A percentile compares a stretch with the other conserved stretches of the same genome.
These are phyloP conservation scores for Boletus rex-veris DNA, from an alignment of 768 basidiomycete genomes.

Conservation along the genomic window DNA sequence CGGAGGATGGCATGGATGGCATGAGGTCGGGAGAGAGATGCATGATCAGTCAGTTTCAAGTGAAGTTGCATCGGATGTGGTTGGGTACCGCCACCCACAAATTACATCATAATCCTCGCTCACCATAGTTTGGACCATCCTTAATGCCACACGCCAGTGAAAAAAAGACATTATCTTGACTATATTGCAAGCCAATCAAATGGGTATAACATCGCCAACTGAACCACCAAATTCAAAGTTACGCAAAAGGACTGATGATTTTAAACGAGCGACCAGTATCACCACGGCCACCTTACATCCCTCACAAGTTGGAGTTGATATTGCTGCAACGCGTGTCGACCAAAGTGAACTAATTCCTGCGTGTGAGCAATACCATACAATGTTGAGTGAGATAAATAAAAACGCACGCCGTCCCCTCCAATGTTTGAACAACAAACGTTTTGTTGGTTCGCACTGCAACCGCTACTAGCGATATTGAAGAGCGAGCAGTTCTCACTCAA, in stretches of 20 bases:
- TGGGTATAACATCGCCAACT: neutral
- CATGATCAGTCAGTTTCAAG: conserved; percentile 1
- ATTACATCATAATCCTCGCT: conserved; percentile 15
- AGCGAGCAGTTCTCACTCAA: neutral
- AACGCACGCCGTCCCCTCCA: no score
- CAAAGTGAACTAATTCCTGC: neutral
- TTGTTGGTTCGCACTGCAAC: neutral
- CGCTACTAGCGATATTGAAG: neutral
- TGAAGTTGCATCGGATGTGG: neutral
- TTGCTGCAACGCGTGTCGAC: neutral
- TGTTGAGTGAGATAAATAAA: no score
- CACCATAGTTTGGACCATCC: no score
- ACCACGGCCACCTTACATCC: neutral
- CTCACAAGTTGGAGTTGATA: neutral
- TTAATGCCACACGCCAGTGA: no score
- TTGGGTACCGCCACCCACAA: conserved; percentile 13
- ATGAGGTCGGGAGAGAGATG: conserved; percentile 5
- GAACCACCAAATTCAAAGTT: no score
- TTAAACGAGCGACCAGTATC: neutral
- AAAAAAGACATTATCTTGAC: neutral
- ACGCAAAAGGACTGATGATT: no score
- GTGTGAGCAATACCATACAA: neutral
- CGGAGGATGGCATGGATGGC: conserved; percentile 13
- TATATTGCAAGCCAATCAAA: neutral
- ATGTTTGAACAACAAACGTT: neutral